Evolutionary conservation across 2,329 filamentous ascomycete genomes (phyloP).

Genomic region (Mycocentrospora acerina): DNA sequence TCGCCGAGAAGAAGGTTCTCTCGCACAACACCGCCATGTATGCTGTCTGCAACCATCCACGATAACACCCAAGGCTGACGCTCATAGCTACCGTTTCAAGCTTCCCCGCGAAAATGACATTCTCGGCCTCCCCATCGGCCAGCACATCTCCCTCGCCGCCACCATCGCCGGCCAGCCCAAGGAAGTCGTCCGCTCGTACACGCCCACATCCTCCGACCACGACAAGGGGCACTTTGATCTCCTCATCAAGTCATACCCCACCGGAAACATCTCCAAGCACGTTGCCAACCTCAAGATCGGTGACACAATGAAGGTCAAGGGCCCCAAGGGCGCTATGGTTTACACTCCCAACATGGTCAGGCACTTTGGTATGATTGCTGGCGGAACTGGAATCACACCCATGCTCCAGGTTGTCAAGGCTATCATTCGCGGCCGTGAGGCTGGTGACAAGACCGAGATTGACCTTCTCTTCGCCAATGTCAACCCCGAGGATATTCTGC

Average conservation of each 20-base stretch:
- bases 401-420: slow-evolving; percentile 97
- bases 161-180: slow-evolving; percentile 47
- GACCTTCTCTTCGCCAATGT: slow-evolving; percentile 96
- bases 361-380: slow-evolving; percentile 96
- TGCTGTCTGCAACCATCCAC: slow-evolving; percentile 33
- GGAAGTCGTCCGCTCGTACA: slow-evolving; percentile 46
- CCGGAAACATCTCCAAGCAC: slow-evolving; percentile 95
- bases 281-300: slow-evolving; percentile 81
- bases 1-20: slow-evolving; percentile 91
- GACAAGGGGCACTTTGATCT: slow-evolving; percentile 87
- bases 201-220: slow-evolving; percentile 45
- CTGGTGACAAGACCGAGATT: slow-evolving; percentile 83
- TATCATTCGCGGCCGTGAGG: slow-evolving; percentile 73
- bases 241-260: slow-evolving; percentile 96
- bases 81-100: slow-evolving; percentile 79
- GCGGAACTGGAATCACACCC: slow-evolving; percentile 95
- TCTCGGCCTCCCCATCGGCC: slow-evolving; percentile 94
- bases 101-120: slow-evolving; percentile 77
- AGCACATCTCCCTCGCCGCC: slow-evolving; percentile 94
- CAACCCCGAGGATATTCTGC: slow-evolving; percentile 84
- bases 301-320: slow-evolving; percentile 78
- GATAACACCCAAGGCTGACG: slow-evolving; percentile 5
- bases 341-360: slow-evolving; percentile 97
- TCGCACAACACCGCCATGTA: slow-evolving; percentile 98
- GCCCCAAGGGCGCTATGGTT: slow-evolving; percentile 96